Evolutionary conservation across 164 flowering plant species (phyloP).

Genomic region (Dillenia suffruticosa): DNA sequence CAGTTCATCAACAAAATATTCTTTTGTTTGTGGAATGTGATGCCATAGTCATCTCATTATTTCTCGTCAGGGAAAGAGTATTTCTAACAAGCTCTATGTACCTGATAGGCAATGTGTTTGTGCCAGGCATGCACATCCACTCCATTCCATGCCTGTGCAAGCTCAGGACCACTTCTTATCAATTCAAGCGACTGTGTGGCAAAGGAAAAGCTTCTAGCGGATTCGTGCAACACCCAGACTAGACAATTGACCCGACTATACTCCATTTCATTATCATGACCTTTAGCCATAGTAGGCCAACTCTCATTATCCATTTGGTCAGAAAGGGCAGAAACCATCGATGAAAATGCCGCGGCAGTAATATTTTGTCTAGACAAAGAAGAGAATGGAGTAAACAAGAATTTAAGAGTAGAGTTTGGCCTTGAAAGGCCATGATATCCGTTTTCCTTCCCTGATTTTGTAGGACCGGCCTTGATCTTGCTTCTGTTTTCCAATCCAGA

Average conservation of each 20-base stretch:
- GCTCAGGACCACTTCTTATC: slow-evolving; percentile 32
- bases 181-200: slow-evolving; percentile 33
- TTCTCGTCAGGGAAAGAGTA: background rate
- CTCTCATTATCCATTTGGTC: slow-evolving; percentile 17
- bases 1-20: background rate
- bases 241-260: slow-evolving; percentile 38
- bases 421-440: slow-evolving; percentile 7
- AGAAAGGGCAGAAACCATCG: slow-evolving; percentile 16
- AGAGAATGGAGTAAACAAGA: slow-evolving; percentile 4
- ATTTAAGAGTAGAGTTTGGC: slow-evolving; percentile 3
- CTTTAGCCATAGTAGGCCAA: slow-evolving; percentile 6
- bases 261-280: slow-evolving; percentile 13
- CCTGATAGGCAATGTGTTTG: slow-evolving; percentile 53
- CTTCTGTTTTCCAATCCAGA: slow-evolving; percentile 10
- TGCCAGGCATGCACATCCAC: slow-evolving; percentile 72
- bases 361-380: slow-evolving; percentile 9
- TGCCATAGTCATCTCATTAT: background rate
- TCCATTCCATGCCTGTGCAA: slow-evolving; percentile 68
- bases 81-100: slow-evolving; percentile 5
- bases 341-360: slow-evolving; percentile 16
- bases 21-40: background rate
- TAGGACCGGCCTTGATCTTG: background rate
- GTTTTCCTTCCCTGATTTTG: slow-evolving; percentile 11
- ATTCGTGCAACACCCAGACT: slow-evolving; percentile 48
- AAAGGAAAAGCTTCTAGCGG: slow-evolving; percentile 50